These are phyloP conservation scores for Penicillium sp. DNA, from an alignment of 2,329 filamentous ascomycete species.

Conservation along the genomic window DNA sequence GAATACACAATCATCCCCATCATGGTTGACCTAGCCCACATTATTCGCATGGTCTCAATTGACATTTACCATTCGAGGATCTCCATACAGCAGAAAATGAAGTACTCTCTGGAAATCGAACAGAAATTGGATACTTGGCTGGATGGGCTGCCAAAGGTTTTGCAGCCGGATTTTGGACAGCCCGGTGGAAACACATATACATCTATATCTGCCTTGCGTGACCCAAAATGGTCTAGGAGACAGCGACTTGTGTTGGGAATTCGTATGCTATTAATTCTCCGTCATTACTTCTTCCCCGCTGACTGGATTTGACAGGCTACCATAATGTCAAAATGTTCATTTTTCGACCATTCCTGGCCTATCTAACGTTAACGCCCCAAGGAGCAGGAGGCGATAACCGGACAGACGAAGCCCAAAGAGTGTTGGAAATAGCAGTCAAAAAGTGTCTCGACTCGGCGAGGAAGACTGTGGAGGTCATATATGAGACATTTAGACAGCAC, in stretches of 20 bases:
- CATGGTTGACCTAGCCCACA: conserved; percentile 39
- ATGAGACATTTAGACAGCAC: conserved; percentile 37
- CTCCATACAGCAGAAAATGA: conserved; percentile 33
- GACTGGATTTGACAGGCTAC: conserved; percentile 25
- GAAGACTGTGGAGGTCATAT: conserved; percentile 38
- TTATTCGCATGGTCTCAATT: conserved; percentile 38
- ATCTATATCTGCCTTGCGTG: conserved; percentile 26
- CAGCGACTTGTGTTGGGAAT: conserved; percentile 38
- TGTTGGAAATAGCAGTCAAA: conserved; percentile 26
- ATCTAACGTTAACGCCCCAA: conserved; percentile 26
- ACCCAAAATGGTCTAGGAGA: conserved; percentile 36
- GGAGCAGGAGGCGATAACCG: conserved; percentile 21
- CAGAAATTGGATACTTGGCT: conserved; percentile 34
- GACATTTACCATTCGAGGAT: conserved; percentile 37
- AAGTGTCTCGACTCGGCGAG: conserved; percentile 39
- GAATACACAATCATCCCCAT: conserved; percentile 38
- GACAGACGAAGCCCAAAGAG: neutral
- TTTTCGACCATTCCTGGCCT: conserved; percentile 33
- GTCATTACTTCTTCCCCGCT: neutral
- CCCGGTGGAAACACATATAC: conserved; percentile 15
- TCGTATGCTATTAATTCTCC: conserved; percentile 24
- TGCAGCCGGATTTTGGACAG: conserved; percentile 26
- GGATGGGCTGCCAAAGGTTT: conserved; percentile 27
- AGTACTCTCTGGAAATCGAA: conserved; percentile 33
- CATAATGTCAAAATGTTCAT: conserved; percentile 40